These are phyloP conservation scores for Colletotrichum lindemuthianum DNA, from an alignment of 2,329 filamentous ascomycete genomes.

Conservation along the genomic window DNA sequence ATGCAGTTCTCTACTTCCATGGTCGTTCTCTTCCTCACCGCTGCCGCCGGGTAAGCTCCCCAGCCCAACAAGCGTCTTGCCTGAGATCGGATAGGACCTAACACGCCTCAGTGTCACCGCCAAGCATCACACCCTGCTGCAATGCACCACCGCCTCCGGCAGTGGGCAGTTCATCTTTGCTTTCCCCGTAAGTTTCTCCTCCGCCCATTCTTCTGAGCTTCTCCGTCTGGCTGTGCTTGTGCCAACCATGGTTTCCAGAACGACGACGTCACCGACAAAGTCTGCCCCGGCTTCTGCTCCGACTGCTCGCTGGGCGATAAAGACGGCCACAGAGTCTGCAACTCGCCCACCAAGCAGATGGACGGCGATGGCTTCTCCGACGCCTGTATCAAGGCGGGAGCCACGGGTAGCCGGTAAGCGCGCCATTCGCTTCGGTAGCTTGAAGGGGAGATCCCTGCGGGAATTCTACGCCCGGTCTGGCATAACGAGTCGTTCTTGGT, in stretches of 20 bases:
- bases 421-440: too few relatives aligned
- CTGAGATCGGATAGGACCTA: too few relatives aligned
- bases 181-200: neutral
- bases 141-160: conserved; percentile 8
- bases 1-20: too few relatives aligned
- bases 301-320: conserved; percentile 8
- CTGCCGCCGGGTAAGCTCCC: too few relatives aligned
- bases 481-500: too few relatives aligned
- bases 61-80: too few relatives aligned
- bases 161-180: conserved; percentile 10
- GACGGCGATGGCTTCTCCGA: conserved; percentile 7
- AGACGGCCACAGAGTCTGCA: conserved; percentile 14
- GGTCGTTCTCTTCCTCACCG: too few relatives aligned
- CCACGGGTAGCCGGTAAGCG: neutral
- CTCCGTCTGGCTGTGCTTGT: too few relatives aligned
- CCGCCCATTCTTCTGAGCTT: too few relatives aligned
- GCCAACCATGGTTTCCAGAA: neutral
- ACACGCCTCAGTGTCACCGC: neutral
- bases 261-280: conserved; percentile 13
- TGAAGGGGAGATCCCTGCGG: too few relatives aligned
- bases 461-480: too few relatives aligned
- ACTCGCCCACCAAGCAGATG: conserved; percentile 9
- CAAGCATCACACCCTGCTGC: conserved; percentile 4
- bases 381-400: conserved; percentile 2
- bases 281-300: conserved; percentile 11